Conservation (phyloP, 805 yeast genomes). For the Nakazawaea wickerhamii region DNA sequence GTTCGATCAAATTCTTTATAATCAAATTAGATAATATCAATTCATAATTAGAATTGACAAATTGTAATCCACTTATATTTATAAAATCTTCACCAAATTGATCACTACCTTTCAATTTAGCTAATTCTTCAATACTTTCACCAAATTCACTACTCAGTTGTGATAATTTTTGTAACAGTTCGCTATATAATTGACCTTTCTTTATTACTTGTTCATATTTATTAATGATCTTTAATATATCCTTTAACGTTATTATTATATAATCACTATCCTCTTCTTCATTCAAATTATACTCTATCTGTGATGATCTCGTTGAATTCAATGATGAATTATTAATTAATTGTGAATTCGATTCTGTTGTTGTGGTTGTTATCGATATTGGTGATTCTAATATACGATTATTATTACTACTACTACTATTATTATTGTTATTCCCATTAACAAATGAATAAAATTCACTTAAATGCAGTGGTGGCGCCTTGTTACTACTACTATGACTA, state of each 20-base stretch:
- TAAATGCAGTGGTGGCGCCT: slow-evolving; percentile 43
- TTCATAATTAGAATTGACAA: slow-evolving; percentile 71
- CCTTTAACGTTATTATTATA: slow-evolving; percentile 48
- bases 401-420: slow-evolving; percentile 5
- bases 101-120: slow-evolving; percentile 48
- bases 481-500: not conserved
- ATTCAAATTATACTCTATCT: slow-evolving; percentile 40
- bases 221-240: slow-evolving; percentile 44
- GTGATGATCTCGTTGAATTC: slow-evolving; percentile 18
- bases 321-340: too few relatives aligned
- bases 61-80: slow-evolving; percentile 73
- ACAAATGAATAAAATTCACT: slow-evolving; percentile 56
- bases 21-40: slow-evolving; percentile 59
- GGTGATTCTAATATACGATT: not conserved
- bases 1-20: slow-evolving; percentile 47
- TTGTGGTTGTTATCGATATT: slow-evolving; percentile 1
- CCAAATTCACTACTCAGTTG: slow-evolving; percentile 70
- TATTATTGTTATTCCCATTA: slow-evolving; percentile 15
- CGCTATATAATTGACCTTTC: slow-evolving; percentile 41
- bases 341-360: slow-evolving; percentile 4
- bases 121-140: slow-evolving; percentile 56
- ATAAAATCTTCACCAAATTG: slow-evolving; percentile 58
- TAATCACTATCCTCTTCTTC: slow-evolving; percentile 26
- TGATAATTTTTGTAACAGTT: slow-evolving; percentile 42
- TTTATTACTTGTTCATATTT: slow-evolving; percentile 42